A percentile compares a stretch with the other conserved stretches of the same genome.
Evolutionary conservation across 371 early-diverging fungal species (phyloP).

Genomic region (Dipsacomyces acuminosporus): DNA sequence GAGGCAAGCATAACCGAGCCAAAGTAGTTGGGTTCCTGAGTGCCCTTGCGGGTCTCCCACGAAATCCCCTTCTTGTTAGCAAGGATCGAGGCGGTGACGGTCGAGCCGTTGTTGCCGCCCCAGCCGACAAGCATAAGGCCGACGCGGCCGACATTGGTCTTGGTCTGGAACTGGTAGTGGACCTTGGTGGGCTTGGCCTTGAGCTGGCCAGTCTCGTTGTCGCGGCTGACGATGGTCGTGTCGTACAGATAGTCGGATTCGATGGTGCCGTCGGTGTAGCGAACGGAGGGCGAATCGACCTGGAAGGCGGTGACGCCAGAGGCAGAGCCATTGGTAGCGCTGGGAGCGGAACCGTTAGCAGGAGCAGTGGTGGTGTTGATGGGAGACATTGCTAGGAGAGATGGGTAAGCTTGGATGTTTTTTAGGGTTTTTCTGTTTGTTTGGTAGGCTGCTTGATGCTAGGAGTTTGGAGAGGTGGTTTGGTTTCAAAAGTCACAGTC

Average conservation of each 20-base stretch:
- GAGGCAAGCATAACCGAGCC: constrained; percentile 94
- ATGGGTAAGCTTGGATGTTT: constrained; percentile 3
- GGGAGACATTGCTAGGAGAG: constrained; percentile 21
- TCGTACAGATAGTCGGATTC: constrained; percentile 80
- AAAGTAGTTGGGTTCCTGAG: constrained; percentile 89
- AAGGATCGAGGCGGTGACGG: constrained; percentile 89
- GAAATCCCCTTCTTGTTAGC: constrained; percentile 81
- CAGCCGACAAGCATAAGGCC: constrained; percentile 97
- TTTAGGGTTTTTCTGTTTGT: constrained; percentile 10
- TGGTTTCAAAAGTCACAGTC: constrained; percentile 24
- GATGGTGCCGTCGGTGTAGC: constrained; percentile 79
- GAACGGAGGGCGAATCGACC: constrained; percentile 81
- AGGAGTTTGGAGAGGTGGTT: constrained; percentile 6
- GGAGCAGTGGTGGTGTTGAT: constrained; percentile 26
- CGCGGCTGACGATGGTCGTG: constrained; percentile 73
- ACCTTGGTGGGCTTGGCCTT: constrained; percentile 80
- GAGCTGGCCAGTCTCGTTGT: constrained; percentile 58
- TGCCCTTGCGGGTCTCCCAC: constrained; percentile 91
- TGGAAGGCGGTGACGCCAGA: constrained; percentile 58
- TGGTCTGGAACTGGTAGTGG: constrained; percentile 84
- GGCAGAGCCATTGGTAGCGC: constrained; percentile 32
- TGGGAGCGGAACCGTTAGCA: constrained; percentile 13
- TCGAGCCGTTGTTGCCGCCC: constrained; percentile 99
- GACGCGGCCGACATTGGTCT: constrained; percentile 58
- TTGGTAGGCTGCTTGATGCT: constrained; percentile 12